Conservation (phyloP, 2,329 filamentous ascomycete species). For the Aspergillus sp. region DNA sequence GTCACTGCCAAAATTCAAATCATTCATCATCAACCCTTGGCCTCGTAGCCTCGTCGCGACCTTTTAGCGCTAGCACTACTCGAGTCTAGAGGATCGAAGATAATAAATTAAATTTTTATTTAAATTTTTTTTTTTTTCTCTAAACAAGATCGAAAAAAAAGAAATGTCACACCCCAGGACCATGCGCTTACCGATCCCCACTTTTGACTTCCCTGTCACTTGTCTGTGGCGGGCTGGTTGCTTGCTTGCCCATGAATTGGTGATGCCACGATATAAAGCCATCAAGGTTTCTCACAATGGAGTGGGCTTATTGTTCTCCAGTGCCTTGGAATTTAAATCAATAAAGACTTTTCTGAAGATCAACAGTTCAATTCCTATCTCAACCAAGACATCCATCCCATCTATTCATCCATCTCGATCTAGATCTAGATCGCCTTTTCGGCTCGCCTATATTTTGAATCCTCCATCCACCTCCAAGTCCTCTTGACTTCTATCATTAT, state of each 20-base stretch:
- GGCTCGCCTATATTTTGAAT: background rate
- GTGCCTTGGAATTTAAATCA: background rate
- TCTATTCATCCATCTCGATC: background rate
- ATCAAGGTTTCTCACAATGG: conserved; percentile 14
- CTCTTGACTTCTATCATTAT: conserved; percentile 22
- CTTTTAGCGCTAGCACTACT: background rate
- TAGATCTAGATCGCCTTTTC: background rate
- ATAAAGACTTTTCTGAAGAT: background rate
- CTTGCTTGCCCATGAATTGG: conserved; percentile 3
- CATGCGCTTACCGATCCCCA: conserved; percentile 14
- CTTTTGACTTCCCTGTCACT: background rate
- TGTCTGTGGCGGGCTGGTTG: background rate
- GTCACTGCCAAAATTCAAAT: background rate
- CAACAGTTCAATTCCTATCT: background rate
- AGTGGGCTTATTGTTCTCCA: conserved; percentile 2
- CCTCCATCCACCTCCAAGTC: background rate
- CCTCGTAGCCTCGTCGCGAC: background rate
- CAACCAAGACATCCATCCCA: background rate
- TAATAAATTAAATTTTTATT: background rate
- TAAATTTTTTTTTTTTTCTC: background rate
- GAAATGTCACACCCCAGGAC: conserved; percentile 12
- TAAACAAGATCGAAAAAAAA: background rate
- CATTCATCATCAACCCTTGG: background rate
- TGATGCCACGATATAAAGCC: conserved; percentile 17
- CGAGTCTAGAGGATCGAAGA: background rate